phyloP scores from a whole-genome alignment of 345 rosid species.

The Odontarrhena argentea region DNA sequence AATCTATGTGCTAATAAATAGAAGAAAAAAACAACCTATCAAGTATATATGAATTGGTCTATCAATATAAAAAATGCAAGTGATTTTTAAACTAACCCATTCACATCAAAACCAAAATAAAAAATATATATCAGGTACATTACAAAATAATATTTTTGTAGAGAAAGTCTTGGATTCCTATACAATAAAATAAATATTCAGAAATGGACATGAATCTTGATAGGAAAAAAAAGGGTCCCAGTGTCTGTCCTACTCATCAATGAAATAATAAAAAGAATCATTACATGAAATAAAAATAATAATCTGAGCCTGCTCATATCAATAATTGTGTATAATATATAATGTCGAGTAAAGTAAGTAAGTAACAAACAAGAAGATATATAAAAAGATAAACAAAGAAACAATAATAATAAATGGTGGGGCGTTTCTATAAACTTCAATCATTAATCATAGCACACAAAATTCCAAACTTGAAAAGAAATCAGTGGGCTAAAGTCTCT shows the following conservation, averaged over 20 bases:
- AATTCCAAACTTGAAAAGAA: constrained; percentile 38
- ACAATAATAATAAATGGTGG: constrained; percentile 27
- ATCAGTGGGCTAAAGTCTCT: constrained; percentile 38
- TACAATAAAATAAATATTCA: constrained; percentile 14
- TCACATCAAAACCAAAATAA: neutral
- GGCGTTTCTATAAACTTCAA: constrained; percentile 37
- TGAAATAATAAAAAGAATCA: constrained; percentile 14
- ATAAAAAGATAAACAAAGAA: neutral
- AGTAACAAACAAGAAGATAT: constrained; percentile 14
- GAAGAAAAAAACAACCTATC: constrained; percentile 16
- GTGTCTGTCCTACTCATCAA: constrained; percentile 31
- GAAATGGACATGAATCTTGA: constrained; percentile 41
- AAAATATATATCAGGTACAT: constrained; percentile 6
- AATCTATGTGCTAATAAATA: constrained; percentile 27
- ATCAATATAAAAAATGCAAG: constrained; percentile 20
- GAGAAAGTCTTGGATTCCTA: constrained; percentile 39
- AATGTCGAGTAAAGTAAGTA: constrained; percentile 28
- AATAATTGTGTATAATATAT: constrained; percentile 33
- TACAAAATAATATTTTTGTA: neutral
- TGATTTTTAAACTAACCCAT: neutral
- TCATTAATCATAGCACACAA: constrained; percentile 40
- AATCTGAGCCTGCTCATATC: constrained; percentile 40
- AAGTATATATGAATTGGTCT: constrained; percentile 33
- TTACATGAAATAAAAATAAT: constrained; percentile 8
- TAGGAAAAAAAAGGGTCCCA: constrained; percentile 23